Evolutionary conservation across 306 rosid genomes (phyloP), one percentile per base, ranked within the genome.

Genomic region (Ochetophila trinervis): DNA sequence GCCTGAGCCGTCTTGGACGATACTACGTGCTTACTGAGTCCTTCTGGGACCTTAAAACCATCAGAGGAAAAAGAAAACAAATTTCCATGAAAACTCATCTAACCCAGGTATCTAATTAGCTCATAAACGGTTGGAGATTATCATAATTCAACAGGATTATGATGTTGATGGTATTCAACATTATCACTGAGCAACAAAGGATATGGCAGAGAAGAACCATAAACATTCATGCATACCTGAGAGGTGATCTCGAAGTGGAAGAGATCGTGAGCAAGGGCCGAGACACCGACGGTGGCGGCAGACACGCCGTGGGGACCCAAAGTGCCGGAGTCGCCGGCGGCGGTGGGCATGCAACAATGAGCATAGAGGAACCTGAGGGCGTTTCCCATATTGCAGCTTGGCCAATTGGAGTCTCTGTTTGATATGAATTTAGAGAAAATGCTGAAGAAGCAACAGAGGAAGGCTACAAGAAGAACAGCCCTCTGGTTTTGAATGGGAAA

Each of bases 1-100:
- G 90, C 90, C 67, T 93, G 99, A 58, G 96, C 96, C 60, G 84
- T 93, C 82, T 75, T 87, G 54, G 99, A 93, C 42, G 99, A 86
- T 53, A 72, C 88, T 14, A 93, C 99, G 71, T 90, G 90, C 60
- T 78, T 66, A 75, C 67, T 69, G 12, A 93, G 91, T 62, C 88
- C 96, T 57, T 78, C 88, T 2, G 99, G 99, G 54, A 90, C 97
- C 99, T 91, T 66, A 65, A 72, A 51, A 57, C 7, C 49, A 51
- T 17, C 22, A 34, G 57, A 35, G 16, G 58, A 68, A 59, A 19
- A 8, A 23, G 45, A 59, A 35, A 16, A 49, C 6, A 64, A 22
- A 32, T 57, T 65, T 49, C 34, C n/a, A 27, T n/a, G 52, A 67
- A 53, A 30, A 53, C 18, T 17, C 44, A 60, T 27, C 60, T 15